Base-by-base conservation (phyloP, 192 early-diverging fungal genomes). In the Pecoramyces ruminantium region DNA sequence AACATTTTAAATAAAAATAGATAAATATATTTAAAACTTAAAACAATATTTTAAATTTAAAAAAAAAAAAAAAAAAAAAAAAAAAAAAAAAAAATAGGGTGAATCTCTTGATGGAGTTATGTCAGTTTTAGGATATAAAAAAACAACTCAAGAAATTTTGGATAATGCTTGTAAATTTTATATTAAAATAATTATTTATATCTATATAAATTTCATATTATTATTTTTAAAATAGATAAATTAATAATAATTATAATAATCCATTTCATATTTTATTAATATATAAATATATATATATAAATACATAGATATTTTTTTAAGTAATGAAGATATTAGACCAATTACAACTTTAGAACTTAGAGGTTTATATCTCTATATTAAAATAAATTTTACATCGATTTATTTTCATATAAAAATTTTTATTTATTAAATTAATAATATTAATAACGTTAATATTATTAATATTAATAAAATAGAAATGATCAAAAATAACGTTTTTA, bases 391-490 rank as follows among this genome's bases (percentile, higher is more conserved):
- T 14, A 14, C 13, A 39, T 39, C 4, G 5, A 8, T 13, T 14
- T 39, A 39, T 1, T 13, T 39, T 13, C 13, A 39, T 39, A 39
- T 39, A 39, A 13, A 39, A 13, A 39, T 39, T 13, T 13, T 39
- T 39, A 8, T 13, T 14, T 14, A 14, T 13, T 13, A 14, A 39
- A 13, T 14, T 6, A 39, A 13, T 39, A 14, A 39, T 14, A 39
- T 13, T 39, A 78, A 86, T 30, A 81, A 78, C 79, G 81, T 34
- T 29, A 78, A 29, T 82, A 42, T 16, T 77, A 83, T 16, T 38
- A 67, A 29, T 27, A 78, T n/a, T 78, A 40, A 38, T 77, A 79
- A 30, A 81, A 84, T 80, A 78, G 77, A 30, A 81, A 83, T 28
- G 84, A 85, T 79, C 34, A 77, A 38, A 81, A 29, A 30, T 30